A percentile compares a stretch with the other conserved stretches of the same genome.
These are phyloP conservation scores for Flaveria floridana DNA, from an alignment of 140 eudicot genomes.

Conservation along the genomic window DNA sequence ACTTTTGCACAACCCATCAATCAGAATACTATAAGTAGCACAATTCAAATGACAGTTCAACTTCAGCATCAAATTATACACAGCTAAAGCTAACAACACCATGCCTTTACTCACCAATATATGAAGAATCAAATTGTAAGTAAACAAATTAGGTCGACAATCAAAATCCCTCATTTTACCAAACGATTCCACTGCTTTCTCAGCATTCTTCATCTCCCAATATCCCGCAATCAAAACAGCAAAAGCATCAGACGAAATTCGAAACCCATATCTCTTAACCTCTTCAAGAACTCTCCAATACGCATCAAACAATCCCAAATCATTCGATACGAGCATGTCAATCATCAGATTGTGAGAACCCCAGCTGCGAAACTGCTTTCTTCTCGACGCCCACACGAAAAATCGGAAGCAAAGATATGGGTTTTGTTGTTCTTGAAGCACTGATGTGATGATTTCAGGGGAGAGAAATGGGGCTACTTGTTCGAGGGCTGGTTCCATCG, in stretches of 20 bases:
- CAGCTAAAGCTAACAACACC: conserved; percentile 59
- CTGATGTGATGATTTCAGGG: conserved; percentile 39
- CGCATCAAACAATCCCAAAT: conserved; percentile 38
- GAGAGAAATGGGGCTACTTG: conserved; percentile 42
- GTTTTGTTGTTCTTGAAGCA: conserved; percentile 43
- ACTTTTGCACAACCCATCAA: conserved; percentile 77
- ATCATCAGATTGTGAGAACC: conserved; percentile 46
- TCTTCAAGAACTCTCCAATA: conserved; percentile 65
- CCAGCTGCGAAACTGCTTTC: conserved; percentile 48
- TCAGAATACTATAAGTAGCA: conserved; percentile 65
- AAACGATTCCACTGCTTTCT: conserved; percentile 42
- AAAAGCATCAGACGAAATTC: conserved; percentile 37
- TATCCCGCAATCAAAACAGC: conserved; percentile 37
- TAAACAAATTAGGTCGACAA: conserved; percentile 42
- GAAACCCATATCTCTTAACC: conserved; percentile 30
- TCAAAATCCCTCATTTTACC: conserved; percentile 67
- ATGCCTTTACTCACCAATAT: conserved; percentile 53
- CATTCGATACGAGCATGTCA: conserved; percentile 38
- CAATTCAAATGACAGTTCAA: conserved; percentile 46
- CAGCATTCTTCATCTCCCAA: conserved; percentile 33
- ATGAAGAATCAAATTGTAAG: conserved; percentile 39
- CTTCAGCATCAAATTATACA: conserved; percentile 76
- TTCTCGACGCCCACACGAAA: conserved; percentile 58
- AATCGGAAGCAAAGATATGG: conserved; percentile 65
- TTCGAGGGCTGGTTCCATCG: conserved; percentile 62